Evolutionary conservation across 495 filamentous ascomycete genomes (phyloP), one percentile per base, ranked within the genome.

Genomic region (Copromyces sp.): DNA sequence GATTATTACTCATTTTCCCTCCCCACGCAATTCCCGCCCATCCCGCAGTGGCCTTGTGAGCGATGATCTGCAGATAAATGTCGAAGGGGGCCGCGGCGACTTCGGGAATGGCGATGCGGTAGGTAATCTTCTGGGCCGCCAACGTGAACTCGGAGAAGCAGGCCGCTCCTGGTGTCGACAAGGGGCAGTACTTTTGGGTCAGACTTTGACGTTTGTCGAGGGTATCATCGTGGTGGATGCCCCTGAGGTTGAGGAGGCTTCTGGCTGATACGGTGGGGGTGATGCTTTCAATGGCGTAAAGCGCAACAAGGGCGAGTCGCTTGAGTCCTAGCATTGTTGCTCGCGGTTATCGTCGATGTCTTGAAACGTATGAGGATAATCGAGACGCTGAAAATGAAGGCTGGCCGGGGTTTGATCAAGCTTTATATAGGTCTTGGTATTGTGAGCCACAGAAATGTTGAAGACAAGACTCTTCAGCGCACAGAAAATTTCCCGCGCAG

Each of bases 1-100:
- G 86, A 73, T 87, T 86, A 44, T 79, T 79, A 14, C 79, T 74
- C 86, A 87, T 87, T 70, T 79, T 83, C 9, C 86, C 86, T 29
- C 82, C 86, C 84, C 83, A 86, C 2, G 82, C 82, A 17, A 87
- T 45, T 7, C 80, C 84, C 0, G 80, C 82, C 86, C 86, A 87
- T 29, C 82, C 84, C 3, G 80, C 79, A 14, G 70, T 70, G 35
- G 78, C 74, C 20, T 59, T 59, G 0, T 81, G 82, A 14, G 84
- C 84, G 24, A 83, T 79, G 20, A 87, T 76, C 73, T 84, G 83
- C 69, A 87, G 73, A 5, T 86, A 79, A n/a, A 84, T 72, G 71
- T 87, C 84, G 68, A 83, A 87, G 2, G 84, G 81, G 0, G 80
- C 82, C 20, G 82, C 44, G 4, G 77, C 47, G 6, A 81, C 82